Percentiles rank a stretch among this genome's conserved stretches.
Evolutionary conservation across 2,329 filamentous ascomycete species (phyloP).

Genomic region (Fonsecaea nubica): DNA sequence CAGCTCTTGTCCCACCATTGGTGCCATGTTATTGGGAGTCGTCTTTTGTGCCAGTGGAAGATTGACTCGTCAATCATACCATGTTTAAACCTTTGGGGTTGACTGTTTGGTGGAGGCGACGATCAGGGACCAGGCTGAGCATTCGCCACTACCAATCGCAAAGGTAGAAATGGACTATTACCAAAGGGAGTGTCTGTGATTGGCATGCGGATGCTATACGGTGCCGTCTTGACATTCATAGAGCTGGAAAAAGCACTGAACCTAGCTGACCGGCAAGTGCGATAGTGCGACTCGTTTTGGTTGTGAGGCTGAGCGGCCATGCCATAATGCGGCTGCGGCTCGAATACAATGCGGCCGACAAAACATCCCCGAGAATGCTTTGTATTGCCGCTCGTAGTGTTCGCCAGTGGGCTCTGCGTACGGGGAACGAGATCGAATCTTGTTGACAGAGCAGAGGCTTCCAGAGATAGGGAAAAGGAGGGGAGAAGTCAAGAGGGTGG

Average conservation of each 20-base stretch:
- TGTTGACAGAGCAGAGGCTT: neutral
- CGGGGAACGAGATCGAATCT: neutral
- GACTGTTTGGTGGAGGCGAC: neutral
- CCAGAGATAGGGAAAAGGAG: neutral
- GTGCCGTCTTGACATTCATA: neutral
- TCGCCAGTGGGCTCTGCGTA: neutral
- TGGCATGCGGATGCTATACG: neutral
- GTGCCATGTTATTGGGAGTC: neutral
- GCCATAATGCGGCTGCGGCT: neutral
- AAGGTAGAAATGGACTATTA: neutral
- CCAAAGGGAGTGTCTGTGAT: neutral
- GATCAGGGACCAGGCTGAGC: neutral
- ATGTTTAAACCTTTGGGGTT: neutral
- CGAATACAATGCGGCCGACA: neutral
- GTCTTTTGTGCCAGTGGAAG: neutral
- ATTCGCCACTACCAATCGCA: neutral
- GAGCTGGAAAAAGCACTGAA: neutral
- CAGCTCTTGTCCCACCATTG: neutral
- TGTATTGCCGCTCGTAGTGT: neutral
- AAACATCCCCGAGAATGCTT: neutral
- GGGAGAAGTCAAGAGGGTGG: neutral
- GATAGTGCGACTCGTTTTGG: neutral
- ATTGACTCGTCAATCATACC: neutral
- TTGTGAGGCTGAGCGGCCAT: neutral
- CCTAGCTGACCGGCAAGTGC: neutral